Evolutionary conservation across 345 rosid genomes (phyloP), one percentile per base, ranked within the genome.

Genomic region (Brassica cretica): DNA sequence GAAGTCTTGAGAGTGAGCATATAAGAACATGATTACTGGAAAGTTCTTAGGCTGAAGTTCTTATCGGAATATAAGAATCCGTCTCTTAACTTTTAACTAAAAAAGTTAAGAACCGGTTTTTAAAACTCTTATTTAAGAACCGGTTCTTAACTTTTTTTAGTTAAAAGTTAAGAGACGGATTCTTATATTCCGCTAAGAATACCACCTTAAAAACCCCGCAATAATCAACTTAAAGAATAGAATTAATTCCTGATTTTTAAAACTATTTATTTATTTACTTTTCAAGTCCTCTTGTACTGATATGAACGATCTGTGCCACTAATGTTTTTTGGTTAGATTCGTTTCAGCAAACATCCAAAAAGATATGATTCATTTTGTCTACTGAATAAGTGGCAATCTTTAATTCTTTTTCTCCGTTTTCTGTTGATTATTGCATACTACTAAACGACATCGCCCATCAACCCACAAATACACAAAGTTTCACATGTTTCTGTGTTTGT

Each of bases 311-410:
- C 14, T 74, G 74, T 68, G 78, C 75, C 75, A 83, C 82, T 79
- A 81, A 82, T 87, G 82, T 75, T 83, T 30, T 66, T 64, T 29
- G 2, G 33, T 63, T 80, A 74, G 78, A 79, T 76, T 76, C 77
- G 66, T 21, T 79, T 68, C 62, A 56, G 66, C 84, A 84, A 85
- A 70, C 81, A 80, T 76, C 53, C 75, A 77, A 81, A 80, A 75
- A 65, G 76, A 69, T 37, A 77, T 84, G 85, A 82, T 83, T 83
- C 82, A 76, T 83, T 61, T 62, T 89, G 88, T 84, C 88, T 82
- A 69, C 83, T 83, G 70, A 72, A 78, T 85, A 41, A 86, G 85
- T 84, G 72, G 73, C 80, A 82, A 75, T 81, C 74, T 76, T 81
- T 72, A 81, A 69, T 79, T 51, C 19, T 80, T 49, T 79, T 73